phyloP scores from a whole-genome alignment of 2,329 filamentous ascomycete species.

The Cyanodermella asteris region DNA sequence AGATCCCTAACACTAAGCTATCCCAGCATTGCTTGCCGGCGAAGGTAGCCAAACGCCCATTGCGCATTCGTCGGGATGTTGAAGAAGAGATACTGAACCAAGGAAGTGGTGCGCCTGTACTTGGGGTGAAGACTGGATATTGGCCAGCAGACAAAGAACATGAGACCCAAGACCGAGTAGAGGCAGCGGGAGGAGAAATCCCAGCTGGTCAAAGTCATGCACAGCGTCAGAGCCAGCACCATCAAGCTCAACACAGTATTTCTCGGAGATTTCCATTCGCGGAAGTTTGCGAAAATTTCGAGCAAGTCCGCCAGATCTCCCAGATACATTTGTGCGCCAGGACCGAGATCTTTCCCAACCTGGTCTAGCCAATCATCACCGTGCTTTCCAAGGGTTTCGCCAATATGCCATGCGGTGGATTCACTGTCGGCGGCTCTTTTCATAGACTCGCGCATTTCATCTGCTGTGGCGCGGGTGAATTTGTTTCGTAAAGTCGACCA shows the following conservation, averaged over 20 bases:
- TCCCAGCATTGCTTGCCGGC: conserved; percentile 12
- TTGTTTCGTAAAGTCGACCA: conserved; percentile 8
- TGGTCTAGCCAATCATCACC: conserved; percentile 18
- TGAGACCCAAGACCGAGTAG: conserved; percentile 13
- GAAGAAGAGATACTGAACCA: conserved; percentile 17
- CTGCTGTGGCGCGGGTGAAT: conserved; percentile 11
- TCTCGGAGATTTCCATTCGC: conserved; percentile 15
- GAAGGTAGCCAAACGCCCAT: conserved; percentile 14
- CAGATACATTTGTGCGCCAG: conserved; percentile 17
- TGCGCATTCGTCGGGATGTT: conserved; percentile 17
- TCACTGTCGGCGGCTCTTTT: conserved; percentile 13
- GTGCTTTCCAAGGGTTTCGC: conserved; percentile 17
- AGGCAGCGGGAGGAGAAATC: too few species aligned
- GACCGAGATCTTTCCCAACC: conserved; percentile 15
- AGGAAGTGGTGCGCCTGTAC: conserved; percentile 16
- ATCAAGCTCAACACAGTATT: conserved; percentile 15
- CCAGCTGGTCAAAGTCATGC: conserved; percentile 17
- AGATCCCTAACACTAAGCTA: too few species aligned
- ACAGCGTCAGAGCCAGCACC: conserved; percentile 15
- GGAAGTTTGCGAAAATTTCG: conserved; percentile 17
- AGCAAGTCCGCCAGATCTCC: conserved; percentile 17
- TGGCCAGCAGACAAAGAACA: conserved; percentile 17
- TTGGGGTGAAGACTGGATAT: conserved; percentile 15
- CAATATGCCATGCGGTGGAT: conserved; percentile 13
- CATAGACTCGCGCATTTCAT: conserved; percentile 15